Evolutionary conservation across 495 filamentous ascomycete species (phyloP).

Genomic region (Chaetomium fimeti): DNA sequence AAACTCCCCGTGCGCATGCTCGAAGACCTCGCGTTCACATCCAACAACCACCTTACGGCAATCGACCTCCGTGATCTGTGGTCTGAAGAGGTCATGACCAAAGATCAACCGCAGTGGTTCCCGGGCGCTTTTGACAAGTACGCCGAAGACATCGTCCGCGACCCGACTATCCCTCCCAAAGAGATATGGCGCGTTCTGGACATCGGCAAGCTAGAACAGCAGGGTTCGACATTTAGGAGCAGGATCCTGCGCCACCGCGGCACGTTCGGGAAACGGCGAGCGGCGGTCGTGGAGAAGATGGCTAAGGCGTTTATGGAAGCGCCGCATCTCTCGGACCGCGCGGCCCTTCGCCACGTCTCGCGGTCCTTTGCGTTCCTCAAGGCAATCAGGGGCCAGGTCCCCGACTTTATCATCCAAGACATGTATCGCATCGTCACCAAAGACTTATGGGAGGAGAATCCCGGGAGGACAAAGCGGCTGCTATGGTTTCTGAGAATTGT

Average conservation of each 20-base stretch:
- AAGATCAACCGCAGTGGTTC: conserved; percentile 18
- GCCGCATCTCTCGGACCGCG: conserved; percentile 35
- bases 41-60: conserved; percentile 22
- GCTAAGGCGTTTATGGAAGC: conserved; percentile 39
- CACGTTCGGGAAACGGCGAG: conserved; percentile 18
- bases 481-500: conserved; percentile 42
- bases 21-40: conserved; percentile 16
- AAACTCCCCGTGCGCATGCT: conserved; percentile 16
- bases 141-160: conserved; percentile 26
- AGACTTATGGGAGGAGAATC: conserved; percentile 38
- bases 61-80: conserved; percentile 28
- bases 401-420: conserved; percentile 33
- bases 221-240: neutral
- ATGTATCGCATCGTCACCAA: conserved; percentile 42
- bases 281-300: conserved; percentile 31
- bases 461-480: conserved; percentile 40
- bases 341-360: conserved; percentile 42
- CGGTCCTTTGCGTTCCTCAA: conserved; percentile 39
- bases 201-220: conserved; percentile 21
- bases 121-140: conserved; percentile 25
- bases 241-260: conserved; percentile 17
- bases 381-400: conserved; percentile 22
- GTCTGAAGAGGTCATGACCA: conserved; percentile 13
- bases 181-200: conserved; percentile 32
- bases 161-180: conserved; percentile 22